These are phyloP conservation scores for Paraurostyla sp. DNA, from an alignment of 73 alveolate genomes.

Conservation along the genomic window DNA sequence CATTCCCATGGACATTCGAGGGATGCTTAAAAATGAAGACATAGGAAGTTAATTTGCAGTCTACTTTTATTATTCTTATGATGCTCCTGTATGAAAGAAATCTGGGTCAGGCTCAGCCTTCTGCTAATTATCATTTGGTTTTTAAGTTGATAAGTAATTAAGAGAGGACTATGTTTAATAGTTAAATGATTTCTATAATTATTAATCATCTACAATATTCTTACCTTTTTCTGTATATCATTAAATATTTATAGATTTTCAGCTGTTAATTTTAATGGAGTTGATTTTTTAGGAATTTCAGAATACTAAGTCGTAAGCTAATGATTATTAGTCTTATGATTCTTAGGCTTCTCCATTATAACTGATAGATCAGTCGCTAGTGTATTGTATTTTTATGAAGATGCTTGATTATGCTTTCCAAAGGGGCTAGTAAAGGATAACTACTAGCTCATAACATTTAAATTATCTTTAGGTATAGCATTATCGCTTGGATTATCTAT, in stretches of 20 bases:
- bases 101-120: too few species aligned
- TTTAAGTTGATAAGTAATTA: too few species aligned
- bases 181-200: neutral
- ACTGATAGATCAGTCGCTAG: neutral
- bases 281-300: neutral
- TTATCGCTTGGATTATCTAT: too few species aligned
- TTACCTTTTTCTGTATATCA: neutral
- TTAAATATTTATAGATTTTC: neutral
- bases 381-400: neutral
- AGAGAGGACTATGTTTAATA: too few species aligned
- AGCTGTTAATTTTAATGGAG: neutral
- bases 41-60: too few species aligned
- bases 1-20: neutral
- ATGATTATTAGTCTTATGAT: too few species aligned
- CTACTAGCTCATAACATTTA: too few species aligned
- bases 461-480: too few species aligned
- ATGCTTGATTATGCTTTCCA: neutral
- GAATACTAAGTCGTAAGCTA: neutral
- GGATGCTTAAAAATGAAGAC: neutral
- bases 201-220: too few species aligned
- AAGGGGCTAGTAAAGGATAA: constrained; percentile 13
- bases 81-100: too few species aligned
- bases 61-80: too few species aligned
- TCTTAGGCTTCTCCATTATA: neutral
- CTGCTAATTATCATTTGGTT: too few species aligned